These are phyloP conservation scores for Peronospora farinosa DNA, from an alignment of 352 stramenopile genomes.

Conservation along the genomic window DNA sequence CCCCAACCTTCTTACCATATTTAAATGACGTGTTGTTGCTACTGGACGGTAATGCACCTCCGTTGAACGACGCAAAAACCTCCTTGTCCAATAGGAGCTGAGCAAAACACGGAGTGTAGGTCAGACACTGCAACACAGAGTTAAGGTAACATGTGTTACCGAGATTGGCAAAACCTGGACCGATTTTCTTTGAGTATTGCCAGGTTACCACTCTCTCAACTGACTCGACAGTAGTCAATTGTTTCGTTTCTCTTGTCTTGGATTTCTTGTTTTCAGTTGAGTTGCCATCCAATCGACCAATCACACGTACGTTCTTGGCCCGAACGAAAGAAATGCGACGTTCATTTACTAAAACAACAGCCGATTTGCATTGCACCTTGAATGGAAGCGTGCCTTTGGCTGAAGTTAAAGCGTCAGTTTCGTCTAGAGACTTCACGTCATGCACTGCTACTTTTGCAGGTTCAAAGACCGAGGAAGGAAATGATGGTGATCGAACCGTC, in stretches of 20 bases:
- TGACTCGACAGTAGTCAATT: constrained; percentile 38
- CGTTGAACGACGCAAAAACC: constrained; percentile 35
- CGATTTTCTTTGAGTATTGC: constrained; percentile 69
- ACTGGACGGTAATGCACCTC: constrained; percentile 2
- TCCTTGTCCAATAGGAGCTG: constrained; percentile 85
- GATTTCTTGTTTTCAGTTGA: constrained; percentile 14
- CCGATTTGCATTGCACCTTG: constrained; percentile 65
- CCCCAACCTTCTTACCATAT: constrained; percentile 23
- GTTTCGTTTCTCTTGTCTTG: constrained; percentile 27
- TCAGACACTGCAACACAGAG: constrained; percentile 87
- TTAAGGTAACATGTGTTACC: constrained; percentile 96
- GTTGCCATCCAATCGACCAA: constrained; percentile 33
- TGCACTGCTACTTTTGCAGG: constrained; percentile 1
- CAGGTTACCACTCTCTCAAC: constrained; percentile 56
- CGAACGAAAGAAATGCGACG: constrained; percentile 78
- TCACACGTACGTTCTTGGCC: constrained; percentile 45
- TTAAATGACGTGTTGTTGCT: constrained; percentile 24
- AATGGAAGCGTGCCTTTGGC: constrained; percentile 30
- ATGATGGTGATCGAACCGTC: neutral
- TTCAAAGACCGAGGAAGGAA: constrained; percentile 12
- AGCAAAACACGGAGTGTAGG: constrained; percentile 72
- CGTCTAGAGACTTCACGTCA: constrained; percentile 3
- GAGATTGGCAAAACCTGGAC: constrained; percentile 82
- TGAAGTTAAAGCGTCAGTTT: constrained; percentile 9
- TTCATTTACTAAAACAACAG: constrained; percentile 69